Evolutionary conservation across 805 yeast genomes (phyloP).

Genomic region (Brettanomyces sp.): DNA sequence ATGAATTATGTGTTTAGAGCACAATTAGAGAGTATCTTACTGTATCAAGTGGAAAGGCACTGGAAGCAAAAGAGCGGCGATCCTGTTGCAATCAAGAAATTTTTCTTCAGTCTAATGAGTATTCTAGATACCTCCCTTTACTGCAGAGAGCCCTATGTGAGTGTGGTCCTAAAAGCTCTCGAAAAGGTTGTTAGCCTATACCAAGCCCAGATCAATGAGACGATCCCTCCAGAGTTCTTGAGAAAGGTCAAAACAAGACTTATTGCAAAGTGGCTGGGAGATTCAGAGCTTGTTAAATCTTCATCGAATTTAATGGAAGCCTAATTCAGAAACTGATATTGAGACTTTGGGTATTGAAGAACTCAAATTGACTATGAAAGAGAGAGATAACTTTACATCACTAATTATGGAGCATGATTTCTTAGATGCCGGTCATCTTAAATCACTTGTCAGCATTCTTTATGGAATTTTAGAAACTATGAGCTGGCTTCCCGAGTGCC

Average conservation of each 20-base stretch:
- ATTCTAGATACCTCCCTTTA: constrained; percentile 51
- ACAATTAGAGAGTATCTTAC: constrained; percentile 48
- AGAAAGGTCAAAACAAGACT: constrained; percentile 7
- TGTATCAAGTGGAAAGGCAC: constrained; percentile 39
- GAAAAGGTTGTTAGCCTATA: constrained; percentile 30
- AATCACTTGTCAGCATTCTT: constrained; percentile 42
- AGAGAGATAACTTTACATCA: constrained; percentile 16
- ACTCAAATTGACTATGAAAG: constrained; percentile 16
- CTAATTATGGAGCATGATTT: constrained; percentile 37
- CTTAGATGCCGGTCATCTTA: constrained; percentile 37
- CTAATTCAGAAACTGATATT: constrained; percentile 8
- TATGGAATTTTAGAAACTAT: constrained; percentile 48
- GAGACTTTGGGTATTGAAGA: constrained; percentile 18
- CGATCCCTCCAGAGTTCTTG: constrained; percentile 12
- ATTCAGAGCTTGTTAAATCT: constrained; percentile 20
- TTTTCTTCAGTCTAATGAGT: constrained; percentile 39
- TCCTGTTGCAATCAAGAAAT: constrained; percentile 35
- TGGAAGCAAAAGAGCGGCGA: constrained; percentile 28
- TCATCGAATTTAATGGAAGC: constrained; percentile 24
- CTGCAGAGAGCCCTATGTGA: constrained; percentile 49
- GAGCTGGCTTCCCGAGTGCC: constrained; percentile 49
- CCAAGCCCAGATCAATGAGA: constrained; percentile 21
- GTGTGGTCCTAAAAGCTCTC: constrained; percentile 31
- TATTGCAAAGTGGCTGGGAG: constrained; percentile 26
- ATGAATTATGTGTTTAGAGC: constrained; percentile 60